Evolutionary conservation across 805 yeast genomes (phyloP).

Genomic region (Blastobotrys chiropterorum): DNA sequence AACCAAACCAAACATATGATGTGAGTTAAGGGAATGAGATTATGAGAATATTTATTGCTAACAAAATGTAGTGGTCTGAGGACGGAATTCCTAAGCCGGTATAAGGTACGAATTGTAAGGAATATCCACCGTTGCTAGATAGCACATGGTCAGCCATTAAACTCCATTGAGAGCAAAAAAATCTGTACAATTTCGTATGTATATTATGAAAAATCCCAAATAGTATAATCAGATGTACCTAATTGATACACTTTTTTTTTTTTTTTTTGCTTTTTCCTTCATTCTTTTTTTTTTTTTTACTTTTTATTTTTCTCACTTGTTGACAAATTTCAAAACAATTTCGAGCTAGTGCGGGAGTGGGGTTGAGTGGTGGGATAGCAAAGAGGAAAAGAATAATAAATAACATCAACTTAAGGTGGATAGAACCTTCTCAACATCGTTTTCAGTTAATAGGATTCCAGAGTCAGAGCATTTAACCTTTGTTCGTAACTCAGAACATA

Average conservation of each 20-base stretch:
- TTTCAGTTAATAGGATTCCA: slow-evolving; percentile 81
- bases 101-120: background rate
- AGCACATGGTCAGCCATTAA: too few species aligned
- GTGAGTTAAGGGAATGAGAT: background rate
- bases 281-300: too few species aligned
- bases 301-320: background rate
- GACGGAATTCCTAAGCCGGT: background rate
- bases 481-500: slow-evolving; percentile 79
- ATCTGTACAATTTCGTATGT: too few species aligned
- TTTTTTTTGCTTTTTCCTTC: too few species aligned
- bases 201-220: background rate
- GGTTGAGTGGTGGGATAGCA: background rate
- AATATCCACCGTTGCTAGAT: too few species aligned
- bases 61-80: background rate
- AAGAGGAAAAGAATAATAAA: background rate
- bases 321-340: background rate
- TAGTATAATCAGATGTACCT: background rate
- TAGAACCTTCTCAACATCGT: slow-evolving; percentile 62
- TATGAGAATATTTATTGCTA: background rate
- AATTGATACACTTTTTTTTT: background rate
- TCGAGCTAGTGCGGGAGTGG: too few species aligned
- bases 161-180: too few species aligned
- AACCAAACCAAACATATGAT: background rate
- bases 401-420: slow-evolving; percentile 7
- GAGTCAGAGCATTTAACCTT: slow-evolving; percentile 93